A percentile compares a stretch with the other conserved stretches of the same genome.
phyloP scores from a whole-genome alignment of 2,329 filamentous ascomycete genomes.

The Diaporthe sp. region DNA sequence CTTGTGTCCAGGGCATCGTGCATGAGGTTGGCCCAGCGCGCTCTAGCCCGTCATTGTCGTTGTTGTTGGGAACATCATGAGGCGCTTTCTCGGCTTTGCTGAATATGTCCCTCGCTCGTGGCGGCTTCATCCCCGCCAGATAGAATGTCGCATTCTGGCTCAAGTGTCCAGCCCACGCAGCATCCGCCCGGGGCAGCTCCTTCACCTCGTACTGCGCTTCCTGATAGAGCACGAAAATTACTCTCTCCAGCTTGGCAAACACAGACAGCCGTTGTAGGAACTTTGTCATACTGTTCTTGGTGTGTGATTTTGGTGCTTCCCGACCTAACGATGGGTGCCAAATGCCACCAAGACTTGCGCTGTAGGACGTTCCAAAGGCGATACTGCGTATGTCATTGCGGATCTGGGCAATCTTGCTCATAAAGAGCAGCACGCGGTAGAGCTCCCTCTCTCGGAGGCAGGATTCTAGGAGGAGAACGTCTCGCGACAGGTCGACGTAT shows the following conservation, averaged over 20 bases:
- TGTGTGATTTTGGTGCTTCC: constrained; percentile 44
- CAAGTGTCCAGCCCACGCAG: constrained; percentile 24
- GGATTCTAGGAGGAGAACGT: constrained; percentile 58
- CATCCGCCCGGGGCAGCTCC: constrained; percentile 37
- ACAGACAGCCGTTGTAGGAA: constrained; percentile 53
- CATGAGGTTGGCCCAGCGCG: not conserved
- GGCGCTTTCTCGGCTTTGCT: not conserved
- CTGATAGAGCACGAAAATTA: constrained; percentile 59
- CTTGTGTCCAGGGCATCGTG: constrained; percentile 31
- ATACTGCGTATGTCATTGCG: constrained; percentile 52
- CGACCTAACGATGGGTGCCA: constrained; percentile 57
- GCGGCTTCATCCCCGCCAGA: constrained; percentile 30
- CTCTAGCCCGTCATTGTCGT: constrained; percentile 30
- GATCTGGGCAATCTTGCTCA: constrained; percentile 57
- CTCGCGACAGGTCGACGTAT: constrained; percentile 56
- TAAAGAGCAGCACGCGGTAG: constrained; percentile 56
- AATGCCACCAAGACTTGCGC: constrained; percentile 53
- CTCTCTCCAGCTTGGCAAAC: constrained; percentile 51
- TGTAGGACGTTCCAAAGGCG: constrained; percentile 59
- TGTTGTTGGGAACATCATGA: constrained; percentile 42
- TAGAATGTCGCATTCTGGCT: constrained; percentile 31
- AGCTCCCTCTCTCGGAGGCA: constrained; percentile 59
- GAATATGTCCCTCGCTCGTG: constrained; percentile 34
- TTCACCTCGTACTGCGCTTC: constrained; percentile 58
- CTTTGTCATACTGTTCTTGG: constrained; percentile 55